A percentile compares a stretch with the other conserved stretches of the same genome.
Conservation (phyloP, 176 grass and related monocot species). For the Poa pratensis region DNA sequence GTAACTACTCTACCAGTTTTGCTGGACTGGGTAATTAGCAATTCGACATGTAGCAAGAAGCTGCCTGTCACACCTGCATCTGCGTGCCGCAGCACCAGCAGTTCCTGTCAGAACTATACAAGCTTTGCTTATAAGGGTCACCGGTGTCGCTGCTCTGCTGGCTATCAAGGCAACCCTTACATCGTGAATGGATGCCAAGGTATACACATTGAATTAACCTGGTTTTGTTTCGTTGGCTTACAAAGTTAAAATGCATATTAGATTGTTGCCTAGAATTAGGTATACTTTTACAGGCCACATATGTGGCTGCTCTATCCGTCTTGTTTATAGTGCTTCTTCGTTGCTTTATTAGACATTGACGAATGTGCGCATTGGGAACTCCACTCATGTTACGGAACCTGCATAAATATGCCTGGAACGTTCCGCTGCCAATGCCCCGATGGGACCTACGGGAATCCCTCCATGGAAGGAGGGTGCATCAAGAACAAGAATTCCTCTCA, state of each 20-base stretch:
- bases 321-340: neutral
- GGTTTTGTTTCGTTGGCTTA: neutral
- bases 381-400: conserved; percentile 19
- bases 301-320: neutral
- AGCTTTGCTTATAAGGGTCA: conserved; percentile 36
- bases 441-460: conserved; percentile 16
- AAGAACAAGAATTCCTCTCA: neutral
- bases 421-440: conserved; percentile 13
- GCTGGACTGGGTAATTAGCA: conserved; percentile 61
- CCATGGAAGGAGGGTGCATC: neutral
- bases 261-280: neutral
- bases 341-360: conserved; percentile 29
- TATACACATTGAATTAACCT: conserved; percentile 26
- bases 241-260: neutral
- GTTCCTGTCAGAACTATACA: conserved; percentile 42
- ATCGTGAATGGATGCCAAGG: conserved; percentile 48
- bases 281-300: neutral
- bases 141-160: conserved; percentile 49
- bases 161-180: conserved; percentile 61
- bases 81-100: conserved; percentile 44
- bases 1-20: conserved; percentile 12
- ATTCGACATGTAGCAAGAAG: conserved; percentile 17
- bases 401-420: neutral
- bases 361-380: neutral
- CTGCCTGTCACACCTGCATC: neutral